Percentiles rank a stretch among this genome's conserved stretches.
Evolutionary conservation across 75 land plant genomes (phyloP).

Genomic region (Selaginella tamariscina): DNA sequence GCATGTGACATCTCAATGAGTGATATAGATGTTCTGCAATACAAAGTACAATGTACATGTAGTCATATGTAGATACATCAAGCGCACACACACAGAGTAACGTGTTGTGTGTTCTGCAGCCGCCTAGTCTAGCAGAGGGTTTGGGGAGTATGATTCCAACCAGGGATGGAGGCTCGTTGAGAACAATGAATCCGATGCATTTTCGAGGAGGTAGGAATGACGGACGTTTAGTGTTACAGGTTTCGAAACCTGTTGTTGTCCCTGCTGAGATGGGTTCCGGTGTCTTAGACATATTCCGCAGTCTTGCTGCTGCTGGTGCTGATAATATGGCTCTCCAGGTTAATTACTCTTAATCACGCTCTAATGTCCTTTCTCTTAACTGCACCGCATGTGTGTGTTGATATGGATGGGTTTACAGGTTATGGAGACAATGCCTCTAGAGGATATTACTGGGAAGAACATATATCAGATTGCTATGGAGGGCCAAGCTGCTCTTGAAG

Average conservation of each 20-base stretch:
- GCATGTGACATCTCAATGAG: too few relatives aligned
- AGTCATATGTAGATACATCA: too few relatives aligned
- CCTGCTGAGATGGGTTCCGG: slow-evolving; percentile 23
- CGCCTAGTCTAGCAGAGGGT: slow-evolving; percentile 18
- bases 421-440: slow-evolving; percentile 31
- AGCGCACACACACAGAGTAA: too few relatives aligned
- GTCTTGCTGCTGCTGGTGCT: slow-evolving; percentile 22
- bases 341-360: too few relatives aligned
- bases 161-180: slow-evolving; percentile 22
- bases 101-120: background rate
- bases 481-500: slow-evolving; percentile 24
- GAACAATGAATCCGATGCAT: slow-evolving; percentile 18
- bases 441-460: slow-evolving; percentile 26
- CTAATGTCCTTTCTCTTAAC: too few relatives aligned
- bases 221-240: slow-evolving; percentile 16
- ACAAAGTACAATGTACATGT: too few relatives aligned
- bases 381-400: too few relatives aligned
- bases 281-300: slow-evolving; percentile 17
- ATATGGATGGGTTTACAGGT: slow-evolving; percentile 72
- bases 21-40: too few relatives aligned
- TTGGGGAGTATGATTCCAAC: slow-evolving; percentile 15
- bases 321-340: slow-evolving; percentile 18
- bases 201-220: slow-evolving; percentile 8
- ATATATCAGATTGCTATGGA: slow-evolving; percentile 15
- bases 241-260: slow-evolving; percentile 26